phyloP scores from a whole-genome alignment of 495 filamentous ascomycete species.

The Aspergillus funiculosus region DNA sequence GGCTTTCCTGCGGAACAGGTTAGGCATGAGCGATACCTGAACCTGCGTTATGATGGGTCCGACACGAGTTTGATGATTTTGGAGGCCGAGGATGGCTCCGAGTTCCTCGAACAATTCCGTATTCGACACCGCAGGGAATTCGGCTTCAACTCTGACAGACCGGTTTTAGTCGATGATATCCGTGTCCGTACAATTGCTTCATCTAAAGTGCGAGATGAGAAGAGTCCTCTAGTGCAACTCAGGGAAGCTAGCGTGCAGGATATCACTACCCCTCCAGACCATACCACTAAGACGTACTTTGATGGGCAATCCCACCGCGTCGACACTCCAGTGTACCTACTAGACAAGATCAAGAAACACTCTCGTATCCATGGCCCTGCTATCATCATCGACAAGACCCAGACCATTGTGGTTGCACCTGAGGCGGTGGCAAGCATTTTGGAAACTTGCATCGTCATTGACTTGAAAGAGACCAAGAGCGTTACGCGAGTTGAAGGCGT shows the following conservation, averaged over 20 bases:
- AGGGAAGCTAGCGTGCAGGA: constrained; percentile 30
- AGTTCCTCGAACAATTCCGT: constrained; percentile 42
- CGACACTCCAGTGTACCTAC: constrained; percentile 79
- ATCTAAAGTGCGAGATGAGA: constrained; percentile 37
- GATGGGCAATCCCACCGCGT: constrained; percentile 60
- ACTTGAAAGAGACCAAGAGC: constrained; percentile 25
- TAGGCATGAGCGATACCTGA: constrained; percentile 46
- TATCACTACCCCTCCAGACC: constrained; percentile 24
- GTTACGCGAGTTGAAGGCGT: constrained; percentile 56
- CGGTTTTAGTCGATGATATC: constrained; percentile 49
- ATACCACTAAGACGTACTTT: constrained; percentile 42
- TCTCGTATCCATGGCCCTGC: constrained; percentile 78
- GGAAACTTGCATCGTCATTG: constrained; percentile 46
- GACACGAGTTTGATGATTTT: constrained; percentile 51
- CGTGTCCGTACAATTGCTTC: constrained; percentile 45
- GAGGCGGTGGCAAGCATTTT: constrained; percentile 51
- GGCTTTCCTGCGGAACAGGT: constrained; percentile 39
- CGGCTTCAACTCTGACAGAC: constrained; percentile 45
- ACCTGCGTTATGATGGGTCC: constrained; percentile 50
- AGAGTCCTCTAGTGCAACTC: constrained; percentile 37
- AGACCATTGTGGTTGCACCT: constrained; percentile 90
- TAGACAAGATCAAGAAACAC: constrained; percentile 72
- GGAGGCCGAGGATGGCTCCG: constrained; percentile 33
- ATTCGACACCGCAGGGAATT: constrained; percentile 48
- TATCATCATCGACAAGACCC: constrained; percentile 88